Evolutionary conservation across 352 stramenopile species (phyloP), one percentile per base, ranked within the genome.

Genomic region (Pythium myriotylum): DNA sequence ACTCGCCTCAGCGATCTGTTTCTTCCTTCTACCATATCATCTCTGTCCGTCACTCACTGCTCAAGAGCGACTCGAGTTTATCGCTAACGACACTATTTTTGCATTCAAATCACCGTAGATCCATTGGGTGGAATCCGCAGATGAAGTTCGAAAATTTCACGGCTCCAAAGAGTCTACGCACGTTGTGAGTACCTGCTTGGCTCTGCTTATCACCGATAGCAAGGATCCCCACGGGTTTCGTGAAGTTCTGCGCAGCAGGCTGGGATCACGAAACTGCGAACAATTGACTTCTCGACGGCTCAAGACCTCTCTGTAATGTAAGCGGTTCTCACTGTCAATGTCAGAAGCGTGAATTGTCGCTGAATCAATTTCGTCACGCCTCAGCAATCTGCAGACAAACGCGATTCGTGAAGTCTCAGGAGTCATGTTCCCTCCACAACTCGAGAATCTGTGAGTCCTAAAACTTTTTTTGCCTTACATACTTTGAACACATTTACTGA

Each of bases 71-170:
- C n/a, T n/a, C n/a, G n/a, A n/a, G n/a, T n/a, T n/a, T n/a, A n/a
- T n/a, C n/a, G n/a, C n/a, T n/a, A n/a, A n/a, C n/a, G n/a, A n/a
- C n/a, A n/a, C n/a, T n/a, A n/a, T n/a, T n/a, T n/a, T n/a, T n/a
- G n/a, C n/a, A n/a, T n/a, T n/a, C n/a, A n/a, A n/a, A n/a, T n/a
- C n/a, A n/a, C n/a, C 14, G n/a, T n/a, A 61, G 54, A 10, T 32
- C 19, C 10, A 20, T 61, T 8, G 29, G 43, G 27, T 53, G 27
- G 40, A 61, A 61, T 26, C 54, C 40, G 7, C 46, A 61, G 26
- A 61, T 61, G 54, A 41, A 26, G n/a, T 61, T 47, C 9, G 20
- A 52, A 3, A 61, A 61, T 27, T 61, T 61, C 29, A 61, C 54
- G 20, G 54, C 54, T 5, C 54, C 54, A 8, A 16, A 23, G 6